Percentiles rank a stretch among this genome's conserved stretches.
phyloP scores from a whole-genome alignment of 2,329 filamentous ascomycete species.

The Fusarium sp. region DNA sequence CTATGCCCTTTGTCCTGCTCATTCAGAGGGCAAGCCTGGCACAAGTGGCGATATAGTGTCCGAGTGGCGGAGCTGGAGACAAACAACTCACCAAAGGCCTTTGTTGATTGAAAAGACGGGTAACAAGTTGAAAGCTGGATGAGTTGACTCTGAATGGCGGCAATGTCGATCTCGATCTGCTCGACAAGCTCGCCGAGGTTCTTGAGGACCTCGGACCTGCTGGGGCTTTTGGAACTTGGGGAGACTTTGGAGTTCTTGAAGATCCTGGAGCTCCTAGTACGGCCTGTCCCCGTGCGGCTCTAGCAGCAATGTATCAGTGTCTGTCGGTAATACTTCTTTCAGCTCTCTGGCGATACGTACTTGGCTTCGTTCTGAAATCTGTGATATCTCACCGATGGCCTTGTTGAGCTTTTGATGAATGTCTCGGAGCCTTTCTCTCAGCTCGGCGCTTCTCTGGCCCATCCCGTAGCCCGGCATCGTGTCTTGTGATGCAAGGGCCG shows the following conservation, averaged over 20 bases:
- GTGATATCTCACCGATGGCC: background rate
- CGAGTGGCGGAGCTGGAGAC: conserved; percentile 5
- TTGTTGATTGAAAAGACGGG: background rate
- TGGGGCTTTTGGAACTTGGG: background rate
- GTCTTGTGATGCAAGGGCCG: background rate
- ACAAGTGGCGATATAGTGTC: conserved; percentile 10
- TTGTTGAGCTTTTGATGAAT: background rate
- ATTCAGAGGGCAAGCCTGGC: background rate
- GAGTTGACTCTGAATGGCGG: background rate
- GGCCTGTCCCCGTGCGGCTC: background rate
- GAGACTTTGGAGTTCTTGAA: too few relatives aligned
- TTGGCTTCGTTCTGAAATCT: background rate
- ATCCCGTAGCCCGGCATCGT: background rate
- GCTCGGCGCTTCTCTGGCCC: background rate
- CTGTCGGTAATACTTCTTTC: background rate
- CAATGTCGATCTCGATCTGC: background rate
- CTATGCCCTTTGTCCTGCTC: background rate
- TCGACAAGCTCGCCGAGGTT: background rate
- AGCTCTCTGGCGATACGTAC: background rate
- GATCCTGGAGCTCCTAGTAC: background rate
- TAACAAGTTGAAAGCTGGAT: background rate
- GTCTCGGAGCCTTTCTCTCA: background rate
- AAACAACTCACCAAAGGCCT: background rate
- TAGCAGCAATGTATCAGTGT: background rate
- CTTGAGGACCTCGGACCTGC: background rate